Evolutionary conservation across 2,329 filamentous ascomycete genomes (phyloP).

Genomic region (Trichoderma gracile): DNA sequence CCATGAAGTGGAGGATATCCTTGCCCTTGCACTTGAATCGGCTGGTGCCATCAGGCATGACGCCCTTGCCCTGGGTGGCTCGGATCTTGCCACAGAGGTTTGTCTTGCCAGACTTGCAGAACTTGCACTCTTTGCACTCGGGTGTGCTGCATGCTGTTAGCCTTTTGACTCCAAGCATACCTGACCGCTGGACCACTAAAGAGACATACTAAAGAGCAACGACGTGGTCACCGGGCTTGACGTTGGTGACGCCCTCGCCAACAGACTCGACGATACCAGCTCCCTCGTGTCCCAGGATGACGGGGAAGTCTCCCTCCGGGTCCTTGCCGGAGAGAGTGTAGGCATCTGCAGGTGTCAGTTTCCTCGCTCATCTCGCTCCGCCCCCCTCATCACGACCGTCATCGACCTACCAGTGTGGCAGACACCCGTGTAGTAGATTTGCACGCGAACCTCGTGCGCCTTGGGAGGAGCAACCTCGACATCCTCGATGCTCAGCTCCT

Average conservation of each 20-base stretch:
- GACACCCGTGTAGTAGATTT: constrained; percentile 97
- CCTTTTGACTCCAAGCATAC: not conserved
- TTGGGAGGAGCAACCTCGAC: constrained; percentile 86
- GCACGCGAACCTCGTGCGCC: constrained; percentile 93
- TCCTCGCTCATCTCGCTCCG: not conserved
- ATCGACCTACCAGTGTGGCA: constrained; percentile 80
- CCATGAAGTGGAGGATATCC: constrained; percentile 98
- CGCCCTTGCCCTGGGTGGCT: constrained; percentile 89
- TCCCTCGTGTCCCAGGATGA: constrained; percentile 87
- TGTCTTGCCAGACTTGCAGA: constrained; percentile 99
- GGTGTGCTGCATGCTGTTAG: constrained; percentile 67
- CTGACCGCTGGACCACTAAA: not conserved
- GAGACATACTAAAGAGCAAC: constrained; percentile 75
- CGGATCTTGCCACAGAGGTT: constrained; percentile 99
- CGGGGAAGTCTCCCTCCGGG: constrained; percentile 89
- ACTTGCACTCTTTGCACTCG: constrained; percentile 97
- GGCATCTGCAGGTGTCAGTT: constrained; percentile 60
- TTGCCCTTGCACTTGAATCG: constrained; percentile 95
- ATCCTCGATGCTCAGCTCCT: constrained; percentile 85
- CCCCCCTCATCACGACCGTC: too few relatives aligned
- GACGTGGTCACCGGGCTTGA: constrained; percentile 91
- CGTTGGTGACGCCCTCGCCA: constrained; percentile 90
- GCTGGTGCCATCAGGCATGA: constrained; percentile 96
- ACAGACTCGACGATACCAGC: constrained; percentile 91
- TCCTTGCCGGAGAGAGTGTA: constrained; percentile 97